Evolutionary conservation across 129 eudicot species (phyloP), one percentile per base, ranked within the genome.

Genomic region (Chrysanthemum seticuspe): DNA sequence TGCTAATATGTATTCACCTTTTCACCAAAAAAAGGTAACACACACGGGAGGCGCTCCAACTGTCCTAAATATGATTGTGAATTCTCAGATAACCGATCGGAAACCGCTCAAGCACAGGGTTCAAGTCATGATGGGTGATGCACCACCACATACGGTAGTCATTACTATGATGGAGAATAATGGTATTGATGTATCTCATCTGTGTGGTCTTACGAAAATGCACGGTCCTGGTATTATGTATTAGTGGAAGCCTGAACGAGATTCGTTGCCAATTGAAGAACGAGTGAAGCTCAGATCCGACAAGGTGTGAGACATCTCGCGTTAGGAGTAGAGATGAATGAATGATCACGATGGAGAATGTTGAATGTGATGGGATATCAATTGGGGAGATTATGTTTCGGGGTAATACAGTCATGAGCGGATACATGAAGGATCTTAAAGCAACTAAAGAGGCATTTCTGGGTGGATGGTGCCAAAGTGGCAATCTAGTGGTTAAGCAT

Each of bases 41-140:
- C 92, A 94, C 70, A 85, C 87, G 98, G 69, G 96, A 0, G 98
- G 92, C 5, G 97, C 97, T 21, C 97, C 97, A 0, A 86, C 98
- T 9, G 96, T 94, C 12, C 58, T 94, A 51, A 94, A 86, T 84
- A 90, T 88, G 93, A 83, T 90, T 56, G 82, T 86, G 23, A 86
- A 94, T 58, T 82, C 87, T 2, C 83, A 7, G 8, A 40, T 40
- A 40, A 6, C 87, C 18, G 89, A 85, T 23, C 76, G 74, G 66
- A 87, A 69, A 76, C 81, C 92, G 2, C 93, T 94, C 40, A 93
- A 88, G 3, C 89, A 83, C 77, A 77, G 15, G 79, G 96, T 89
- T 1, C 70, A 74, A n/a, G 83, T 86, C n/a, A 68, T 83, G 85
- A 89, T 89, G 0, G 96, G 96, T 11, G 96, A 87, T 19, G 71